These are phyloP conservation scores for Xylaria sp. DNA, from an alignment of 2,329 filamentous ascomycete genomes.

Conservation along the genomic window DNA sequence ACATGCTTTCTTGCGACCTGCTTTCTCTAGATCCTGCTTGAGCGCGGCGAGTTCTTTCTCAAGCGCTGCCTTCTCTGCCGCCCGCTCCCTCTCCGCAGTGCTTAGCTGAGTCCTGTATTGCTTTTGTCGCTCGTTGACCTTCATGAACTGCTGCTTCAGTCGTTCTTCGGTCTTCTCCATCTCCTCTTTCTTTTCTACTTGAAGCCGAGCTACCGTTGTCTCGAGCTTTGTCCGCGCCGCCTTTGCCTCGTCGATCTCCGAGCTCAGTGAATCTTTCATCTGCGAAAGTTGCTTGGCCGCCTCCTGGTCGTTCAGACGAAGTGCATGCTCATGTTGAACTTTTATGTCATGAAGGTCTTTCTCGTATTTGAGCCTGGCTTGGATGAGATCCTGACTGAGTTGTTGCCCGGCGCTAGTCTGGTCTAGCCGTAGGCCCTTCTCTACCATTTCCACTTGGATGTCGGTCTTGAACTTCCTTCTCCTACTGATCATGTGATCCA, in stretches of 20 bases:
- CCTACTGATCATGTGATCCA: neutral
- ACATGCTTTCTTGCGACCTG: neutral
- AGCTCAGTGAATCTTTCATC: neutral
- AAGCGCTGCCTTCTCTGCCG: neutral
- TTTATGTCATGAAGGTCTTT: neutral
- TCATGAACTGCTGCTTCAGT: slow-evolving; percentile 3
- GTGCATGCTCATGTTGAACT: neutral
- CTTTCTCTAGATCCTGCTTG: neutral
- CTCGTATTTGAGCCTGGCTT: neutral
- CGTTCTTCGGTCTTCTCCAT: neutral
- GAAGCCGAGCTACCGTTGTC: neutral
- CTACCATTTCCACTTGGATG: slow-evolving; percentile 1
- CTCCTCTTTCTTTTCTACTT: slow-evolving; percentile 2
- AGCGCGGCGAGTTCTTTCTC: slow-evolving; percentile 3
- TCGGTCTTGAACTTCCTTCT: neutral
- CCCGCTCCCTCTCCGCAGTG: neutral
- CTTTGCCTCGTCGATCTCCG: neutral
- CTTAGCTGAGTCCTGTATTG: neutral
- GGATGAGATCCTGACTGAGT: neutral
- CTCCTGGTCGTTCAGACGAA: neutral
- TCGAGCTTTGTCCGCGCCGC: neutral
- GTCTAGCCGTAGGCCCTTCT: neutral
- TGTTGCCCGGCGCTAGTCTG: neutral
- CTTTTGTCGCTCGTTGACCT: slow-evolving; percentile 5
- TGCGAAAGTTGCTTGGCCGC: neutral